Percentiles rank a stretch among this genome's conserved stretches.
phyloP scores from a whole-genome alignment of 441 rosid species.

The Bocquillonia castaneifolia region DNA sequence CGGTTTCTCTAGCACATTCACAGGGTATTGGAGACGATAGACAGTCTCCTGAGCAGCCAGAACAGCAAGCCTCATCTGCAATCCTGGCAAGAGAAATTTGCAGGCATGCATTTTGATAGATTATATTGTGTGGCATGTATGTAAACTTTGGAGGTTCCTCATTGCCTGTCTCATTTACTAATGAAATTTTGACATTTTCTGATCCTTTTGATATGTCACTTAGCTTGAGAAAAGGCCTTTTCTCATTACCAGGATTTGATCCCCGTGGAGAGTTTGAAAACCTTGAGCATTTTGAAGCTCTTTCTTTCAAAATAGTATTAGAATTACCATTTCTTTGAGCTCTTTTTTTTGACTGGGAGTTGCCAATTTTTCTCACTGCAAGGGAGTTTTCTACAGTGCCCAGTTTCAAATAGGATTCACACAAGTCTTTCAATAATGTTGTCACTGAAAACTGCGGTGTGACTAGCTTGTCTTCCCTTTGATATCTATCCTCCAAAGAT shows the following conservation, averaged over 20 bases:
- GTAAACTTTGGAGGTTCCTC: conserved; percentile 51
- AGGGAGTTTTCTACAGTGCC: conserved; percentile 6
- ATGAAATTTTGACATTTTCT: conserved; percentile 56
- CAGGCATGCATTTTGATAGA: conserved; percentile 59
- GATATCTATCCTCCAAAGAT: conserved; percentile 22
- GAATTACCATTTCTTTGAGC: conserved; percentile 8
- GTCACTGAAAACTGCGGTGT: conserved; percentile 21
- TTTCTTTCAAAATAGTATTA: conserved; percentile 17
- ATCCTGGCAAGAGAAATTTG: conserved; percentile 69
- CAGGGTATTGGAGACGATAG: conserved; percentile 57
- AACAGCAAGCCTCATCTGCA: conserved; percentile 70
- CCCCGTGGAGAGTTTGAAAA: conserved; percentile 10
- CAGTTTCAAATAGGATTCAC: conserved; percentile 17
- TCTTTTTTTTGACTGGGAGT: conserved; percentile 13
- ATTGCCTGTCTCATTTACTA: conserved; percentile 47
- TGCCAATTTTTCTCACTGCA: neutral
- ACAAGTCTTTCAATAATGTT: conserved; percentile 22
- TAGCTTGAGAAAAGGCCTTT: conserved; percentile 19
- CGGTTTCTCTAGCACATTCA: conserved; percentile 75
- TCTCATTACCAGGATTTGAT: conserved; percentile 22
- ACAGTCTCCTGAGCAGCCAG: conserved; percentile 67
- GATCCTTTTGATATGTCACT: conserved; percentile 57
- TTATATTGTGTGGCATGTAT: conserved; percentile 57
- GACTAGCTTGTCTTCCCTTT: conserved; percentile 12
- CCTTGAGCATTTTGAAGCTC: conserved; percentile 22